Percentiles rank a stretch among this genome's conserved stretches.
phyloP scores from a whole-genome alignment of 2,329 filamentous ascomycete species.

The Paecilomyces niveus region DNA sequence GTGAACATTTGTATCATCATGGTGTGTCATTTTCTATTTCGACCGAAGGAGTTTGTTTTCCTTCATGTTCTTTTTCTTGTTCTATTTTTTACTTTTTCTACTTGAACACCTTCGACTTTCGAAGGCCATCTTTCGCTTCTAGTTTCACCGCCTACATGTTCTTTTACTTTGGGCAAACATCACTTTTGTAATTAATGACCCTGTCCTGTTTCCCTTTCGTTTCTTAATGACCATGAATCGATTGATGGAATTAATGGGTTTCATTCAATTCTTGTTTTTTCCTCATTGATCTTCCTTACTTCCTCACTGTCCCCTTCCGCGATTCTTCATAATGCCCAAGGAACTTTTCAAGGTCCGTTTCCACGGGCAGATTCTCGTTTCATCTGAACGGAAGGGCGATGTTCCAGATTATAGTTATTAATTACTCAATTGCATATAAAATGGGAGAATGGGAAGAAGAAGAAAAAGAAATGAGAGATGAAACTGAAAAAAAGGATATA shows the following conservation, averaged over 20 bases:
- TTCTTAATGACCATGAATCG: neutral
- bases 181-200: slow-evolving; percentile 2
- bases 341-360: no score
- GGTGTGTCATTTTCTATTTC: neutral
- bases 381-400: no score
- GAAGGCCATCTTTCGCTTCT: neutral
- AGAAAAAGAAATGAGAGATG: neutral
- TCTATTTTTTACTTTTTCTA: neutral
- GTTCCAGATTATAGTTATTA: no score
- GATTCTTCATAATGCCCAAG: neutral
- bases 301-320: neutral
- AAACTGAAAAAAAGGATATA: neutral
- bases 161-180: slow-evolving; percentile 2
- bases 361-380: no score
- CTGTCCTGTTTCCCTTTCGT: neutral
- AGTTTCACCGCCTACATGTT: neutral
- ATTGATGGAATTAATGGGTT: neutral
- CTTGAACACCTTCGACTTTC: neutral
- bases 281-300: neutral
- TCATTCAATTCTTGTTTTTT: neutral
- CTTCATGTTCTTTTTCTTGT: neutral
- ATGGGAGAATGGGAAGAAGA: neutral
- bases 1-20: slow-evolving; percentile 1
- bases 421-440: neutral
- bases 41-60: slow-evolving; percentile 5